Evolutionary conservation across 139 green algal genomes (phyloP), one percentile per base, ranked within the genome.

Genomic region (Pycnococcus provasolii): DNA sequence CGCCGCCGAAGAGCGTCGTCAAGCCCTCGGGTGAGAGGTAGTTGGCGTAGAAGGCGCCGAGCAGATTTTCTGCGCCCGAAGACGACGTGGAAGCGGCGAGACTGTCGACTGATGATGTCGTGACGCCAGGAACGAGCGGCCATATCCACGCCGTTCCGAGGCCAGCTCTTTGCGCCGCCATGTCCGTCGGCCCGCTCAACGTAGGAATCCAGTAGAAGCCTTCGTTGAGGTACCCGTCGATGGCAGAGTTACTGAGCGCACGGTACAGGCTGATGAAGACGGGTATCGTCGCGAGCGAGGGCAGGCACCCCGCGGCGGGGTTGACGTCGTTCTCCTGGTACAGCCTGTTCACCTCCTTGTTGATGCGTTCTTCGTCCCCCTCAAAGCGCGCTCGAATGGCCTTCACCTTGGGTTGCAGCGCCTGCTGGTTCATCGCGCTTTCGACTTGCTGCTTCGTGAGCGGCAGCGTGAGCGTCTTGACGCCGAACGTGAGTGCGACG

Each of bases 251-350:
- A 43, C 78, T 87, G 52, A 97, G 75, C 7, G 88, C 89, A n/a
- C 84, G 84, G 84, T 97, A 97, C 9, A 97, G 86, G 0, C 85
- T 90, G 67, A 96, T 96, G 76, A 89, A 96, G 9, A 96, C 83
- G 15, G 90, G 90, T 53, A 96, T 84, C 44, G 90, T 96, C 40
- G 79, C 89, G 26, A 96, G 80, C 0, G 90, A 92, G 44, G 90
- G 90, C 58, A 96, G 78, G 80, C 90, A 96, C 2, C 90, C 90
- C 41, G 84, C 90, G 62, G 96, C 78, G 1, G 91, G 88, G 82
- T 97, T 97, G 48, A 97, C 85, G 8, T 83, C 79, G 9, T 87
- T 89, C 8, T 87, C 84, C 71, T 91, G 87, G 85, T 99, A 98
- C 62, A 99, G 70, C n/a, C 80, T 68, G 0, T 90, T 89, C 0